Conservation (phyloP, 352 stramenopile genomes). For the Phytophthora rubi region DNA sequence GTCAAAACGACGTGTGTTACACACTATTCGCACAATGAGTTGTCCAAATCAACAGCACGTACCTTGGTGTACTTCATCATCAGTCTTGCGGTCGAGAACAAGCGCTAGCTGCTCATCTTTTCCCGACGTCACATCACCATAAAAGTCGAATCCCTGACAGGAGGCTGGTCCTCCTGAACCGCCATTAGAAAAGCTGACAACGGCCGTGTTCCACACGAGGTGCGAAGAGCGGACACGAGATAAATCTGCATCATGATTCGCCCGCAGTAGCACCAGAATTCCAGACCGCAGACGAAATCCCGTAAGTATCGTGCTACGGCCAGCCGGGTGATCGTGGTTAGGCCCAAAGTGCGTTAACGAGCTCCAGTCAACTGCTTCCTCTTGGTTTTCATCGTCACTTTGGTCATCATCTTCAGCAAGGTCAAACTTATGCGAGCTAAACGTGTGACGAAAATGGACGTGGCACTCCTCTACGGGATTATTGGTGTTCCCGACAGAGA, state of each 20-base stretch:
- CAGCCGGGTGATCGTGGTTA: slow-evolving; percentile 11
- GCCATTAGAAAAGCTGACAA: slow-evolving; percentile 31
- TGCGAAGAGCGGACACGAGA: slow-evolving; percentile 2
- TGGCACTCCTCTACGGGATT: slow-evolving; percentile 45
- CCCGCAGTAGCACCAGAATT: slow-evolving; percentile 38
- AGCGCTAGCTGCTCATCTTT: slow-evolving; percentile 47
- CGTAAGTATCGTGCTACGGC: slow-evolving; percentile 30
- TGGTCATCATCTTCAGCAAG: slow-evolving; percentile 30
- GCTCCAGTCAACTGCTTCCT: slow-evolving; percentile 67
- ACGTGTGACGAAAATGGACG: slow-evolving; percentile 38
- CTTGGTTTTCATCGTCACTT: slow-evolving; percentile 38
- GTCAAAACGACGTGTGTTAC: neutral
- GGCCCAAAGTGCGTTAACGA: slow-evolving; percentile 42
- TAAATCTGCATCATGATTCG: slow-evolving; percentile 11
- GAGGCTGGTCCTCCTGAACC: neutral
- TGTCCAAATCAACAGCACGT: slow-evolving; percentile 8
- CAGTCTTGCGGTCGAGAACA: slow-evolving; percentile 19
- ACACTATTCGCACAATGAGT: neutral
- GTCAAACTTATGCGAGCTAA: slow-evolving; percentile 11
- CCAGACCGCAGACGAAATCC: slow-evolving; percentile 41
- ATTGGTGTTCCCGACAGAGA: slow-evolving; percentile 31
- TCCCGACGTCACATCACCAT: slow-evolving; percentile 33
- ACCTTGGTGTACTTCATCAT: slow-evolving; percentile 34
- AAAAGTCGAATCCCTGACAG: slow-evolving; percentile 45
- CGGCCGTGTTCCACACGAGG: slow-evolving; percentile 27